These are phyloP conservation scores for Collybia sordida DNA, from an alignment of 768 basidiomycete genomes.

Conservation along the genomic window DNA sequence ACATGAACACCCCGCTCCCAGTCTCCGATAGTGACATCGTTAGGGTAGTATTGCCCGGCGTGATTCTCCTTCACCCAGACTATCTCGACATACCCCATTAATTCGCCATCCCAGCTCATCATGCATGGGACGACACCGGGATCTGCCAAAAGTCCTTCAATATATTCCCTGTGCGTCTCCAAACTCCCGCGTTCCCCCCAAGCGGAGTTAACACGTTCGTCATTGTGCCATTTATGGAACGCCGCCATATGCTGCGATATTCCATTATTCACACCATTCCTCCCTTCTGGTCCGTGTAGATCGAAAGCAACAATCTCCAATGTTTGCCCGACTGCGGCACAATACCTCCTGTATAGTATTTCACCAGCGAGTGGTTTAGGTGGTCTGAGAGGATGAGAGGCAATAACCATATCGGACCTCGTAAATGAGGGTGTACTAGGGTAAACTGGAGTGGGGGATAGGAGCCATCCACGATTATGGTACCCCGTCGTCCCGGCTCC, in stretches of 20 bases:
- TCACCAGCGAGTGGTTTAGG: constrained; percentile 40
- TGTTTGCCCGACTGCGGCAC: constrained; percentile 27
- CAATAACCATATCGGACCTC: constrained; percentile 42
- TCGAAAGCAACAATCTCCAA: constrained; percentile 33
- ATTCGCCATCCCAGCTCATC: constrained; percentile 46
- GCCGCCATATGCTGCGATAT: constrained; percentile 36
- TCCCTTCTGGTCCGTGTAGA: constrained; percentile 22
- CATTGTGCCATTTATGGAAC: constrained; percentile 51
- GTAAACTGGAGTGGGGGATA: constrained; percentile 26
- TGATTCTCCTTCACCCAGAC: constrained; percentile 44
- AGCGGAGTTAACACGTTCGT: constrained; percentile 40
- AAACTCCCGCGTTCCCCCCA: constrained; percentile 48
- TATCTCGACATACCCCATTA: constrained; percentile 46
- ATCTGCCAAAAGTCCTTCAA: constrained; percentile 32
- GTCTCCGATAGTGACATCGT: constrained; percentile 17
- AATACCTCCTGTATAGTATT: constrained; percentile 40
- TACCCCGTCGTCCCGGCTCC: constrained; percentile 42
- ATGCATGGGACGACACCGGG: constrained; percentile 38
- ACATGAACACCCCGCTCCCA: constrained; percentile 42
- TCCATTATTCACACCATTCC: constrained; percentile 8
- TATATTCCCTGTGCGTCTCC: constrained; percentile 41
- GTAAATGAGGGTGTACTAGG: constrained; percentile 42
- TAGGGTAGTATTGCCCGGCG: constrained; percentile 27
- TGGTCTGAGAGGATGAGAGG: constrained; percentile 52
- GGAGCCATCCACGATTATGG: constrained; percentile 25